phyloP scores from a whole-genome alignment of 108 stramenopile genomes.

The Bacterosira constricta region DNA sequence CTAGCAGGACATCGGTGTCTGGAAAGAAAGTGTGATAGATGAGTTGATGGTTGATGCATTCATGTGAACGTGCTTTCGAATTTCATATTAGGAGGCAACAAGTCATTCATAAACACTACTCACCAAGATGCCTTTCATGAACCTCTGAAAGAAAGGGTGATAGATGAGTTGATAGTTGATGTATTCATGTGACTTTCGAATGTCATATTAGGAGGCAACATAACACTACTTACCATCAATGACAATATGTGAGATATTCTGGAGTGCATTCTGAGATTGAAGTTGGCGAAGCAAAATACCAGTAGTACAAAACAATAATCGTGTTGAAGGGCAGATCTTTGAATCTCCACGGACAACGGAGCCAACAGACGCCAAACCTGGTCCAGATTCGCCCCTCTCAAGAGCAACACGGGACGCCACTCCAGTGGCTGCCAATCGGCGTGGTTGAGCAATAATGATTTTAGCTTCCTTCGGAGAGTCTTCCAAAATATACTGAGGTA shows the following conservation, averaged over 20 bases:
- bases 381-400: constrained; percentile 82
- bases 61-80: neutral
- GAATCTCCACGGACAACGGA: constrained; percentile 93
- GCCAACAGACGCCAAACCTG: constrained; percentile 83
- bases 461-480: constrained; percentile 71
- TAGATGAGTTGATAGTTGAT: no score
- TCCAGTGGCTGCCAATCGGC: constrained; percentile 93
- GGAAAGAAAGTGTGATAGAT: neutral
- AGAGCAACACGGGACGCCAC: constrained; percentile 92
- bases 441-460: constrained; percentile 95
- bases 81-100: neutral
- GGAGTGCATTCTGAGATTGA: constrained; percentile 77
- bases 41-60: no score
- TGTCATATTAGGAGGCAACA: no score
- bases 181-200: no score
- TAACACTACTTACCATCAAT: constrained; percentile 77
- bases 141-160: constrained; percentile 10
- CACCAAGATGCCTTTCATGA: constrained; percentile 90
- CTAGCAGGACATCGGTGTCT: constrained; percentile 81
- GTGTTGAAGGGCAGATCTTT: constrained; percentile 63
- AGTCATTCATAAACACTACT: neutral
- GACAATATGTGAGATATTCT: constrained; percentile 88
- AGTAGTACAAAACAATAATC: constrained; percentile 95
- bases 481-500: constrained; percentile 94
- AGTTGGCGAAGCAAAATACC: constrained; percentile 97